Evolutionary conservation across 106 monocot genomes (phyloP), one percentile per base, ranked within the genome.

Genomic region (Acorus gramineus): DNA sequence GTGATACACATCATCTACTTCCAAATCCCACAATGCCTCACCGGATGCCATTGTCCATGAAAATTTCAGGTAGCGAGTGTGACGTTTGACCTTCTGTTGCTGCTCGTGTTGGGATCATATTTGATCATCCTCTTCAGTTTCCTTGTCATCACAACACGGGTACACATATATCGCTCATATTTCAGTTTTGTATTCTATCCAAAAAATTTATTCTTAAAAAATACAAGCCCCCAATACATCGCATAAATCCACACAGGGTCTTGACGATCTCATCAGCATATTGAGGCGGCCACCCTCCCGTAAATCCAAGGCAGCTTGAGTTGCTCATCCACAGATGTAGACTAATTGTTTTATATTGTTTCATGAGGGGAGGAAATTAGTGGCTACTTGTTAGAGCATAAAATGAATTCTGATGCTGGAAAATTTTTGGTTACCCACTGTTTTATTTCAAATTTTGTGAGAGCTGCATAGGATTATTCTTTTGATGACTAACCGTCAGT

Each of bases 181-280:
- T 52, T 28, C 28, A 28, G 28, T 28, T 28, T 0, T 28, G 28
- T 28, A 28, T 28, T 28, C 28, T 28, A 28, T 28, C 28, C 28
- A 28, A 28, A 0, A 28, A 28, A 28, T 28, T 28, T 28, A 28
- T 28, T 28, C 28, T 28, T 28, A 28, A 28, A 28, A 28, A 28
- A 28, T 28, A 28, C 28, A 0, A 28, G 28, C 28, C 28, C 28
- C 1, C 28, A 28, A 28, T 28, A 28, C 28, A 28, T 28, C 1
- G 28, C 28, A 28, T 28, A 28, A 28, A 28, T 46, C 48, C 42
- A 56, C 7, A 2, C 77, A 98, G 98, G 98, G 98, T 66, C 57
- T 98, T 45, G 98, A 98, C 78, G 98, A 98, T 86, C 98, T 98
- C 44, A 85, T 98, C 50, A 89, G 85, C 66, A 92, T 98, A 63